phyloP scores from a whole-genome alignment of 1,284 basidiomycete species.

The Chalciporus sp. region DNA sequence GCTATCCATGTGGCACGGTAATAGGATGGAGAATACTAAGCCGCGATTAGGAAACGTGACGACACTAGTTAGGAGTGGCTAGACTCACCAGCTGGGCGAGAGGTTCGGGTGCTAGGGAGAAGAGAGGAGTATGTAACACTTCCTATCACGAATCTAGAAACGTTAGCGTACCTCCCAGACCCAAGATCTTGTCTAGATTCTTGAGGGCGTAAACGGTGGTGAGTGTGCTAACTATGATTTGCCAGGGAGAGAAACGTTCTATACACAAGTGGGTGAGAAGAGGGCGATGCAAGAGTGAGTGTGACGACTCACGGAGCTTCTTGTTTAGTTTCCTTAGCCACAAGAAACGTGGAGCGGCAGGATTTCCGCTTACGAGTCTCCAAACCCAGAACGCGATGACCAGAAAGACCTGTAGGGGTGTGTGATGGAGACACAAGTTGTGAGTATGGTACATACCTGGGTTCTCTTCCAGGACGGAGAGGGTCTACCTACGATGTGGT shows the following conservation, averaged over 20 bases:
- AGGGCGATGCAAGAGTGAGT: background rate
- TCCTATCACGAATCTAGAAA: background rate
- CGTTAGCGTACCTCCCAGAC: slow-evolving; percentile 71
- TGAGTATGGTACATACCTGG: slow-evolving; percentile 50
- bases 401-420: slow-evolving; percentile 65
- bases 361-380: slow-evolving; percentile 72
- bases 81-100: slow-evolving; percentile 77
- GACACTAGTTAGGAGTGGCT: background rate
- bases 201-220: slow-evolving; percentile 85
- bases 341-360: slow-evolving; percentile 64
- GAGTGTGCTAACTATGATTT: slow-evolving; percentile 85
- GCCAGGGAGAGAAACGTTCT: slow-evolving; percentile 94
- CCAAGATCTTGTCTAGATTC: slow-evolving; percentile 87
- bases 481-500: slow-evolving; percentile 80
- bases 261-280: slow-evolving; percentile 1
- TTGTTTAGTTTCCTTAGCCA: slow-evolving; percentile 65
- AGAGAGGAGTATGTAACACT: background rate
- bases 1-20: slow-evolving; percentile 97
- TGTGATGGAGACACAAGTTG: slow-evolving; percentile 3
- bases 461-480: slow-evolving; percentile 75
- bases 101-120: slow-evolving; percentile 82
- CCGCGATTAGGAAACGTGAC: slow-evolving; percentile 15
- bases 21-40: slow-evolving; percentile 88
- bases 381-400: slow-evolving; percentile 91
- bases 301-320: slow-evolving; percentile 52